phyloP scores from a whole-genome alignment of 257 asterid species.

The Petrea volubilis region DNA sequence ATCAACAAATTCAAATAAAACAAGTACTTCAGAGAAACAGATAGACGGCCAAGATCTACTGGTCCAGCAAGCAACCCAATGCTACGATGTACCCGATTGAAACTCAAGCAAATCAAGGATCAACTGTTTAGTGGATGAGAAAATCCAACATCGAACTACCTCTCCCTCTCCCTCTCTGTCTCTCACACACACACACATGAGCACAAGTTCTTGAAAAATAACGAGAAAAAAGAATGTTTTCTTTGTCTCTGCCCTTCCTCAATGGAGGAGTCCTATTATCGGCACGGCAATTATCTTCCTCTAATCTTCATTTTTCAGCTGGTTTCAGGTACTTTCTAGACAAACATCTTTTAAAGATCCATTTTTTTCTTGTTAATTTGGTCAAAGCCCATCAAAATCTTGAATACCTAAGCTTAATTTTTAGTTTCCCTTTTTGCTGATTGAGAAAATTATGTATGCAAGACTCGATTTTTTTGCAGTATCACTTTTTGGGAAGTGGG shows the following conservation, averaged over 20 bases:
- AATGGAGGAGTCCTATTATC: conserved; percentile 35
- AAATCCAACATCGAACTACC: conserved; percentile 20
- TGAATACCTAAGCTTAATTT: not conserved
- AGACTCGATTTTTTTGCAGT: not conserved
- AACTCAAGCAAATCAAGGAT: not conserved
- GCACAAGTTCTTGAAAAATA: not conserved
- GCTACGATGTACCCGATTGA: not conserved
- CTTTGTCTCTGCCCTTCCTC: conserved; percentile 38
- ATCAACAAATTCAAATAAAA: too few species aligned
- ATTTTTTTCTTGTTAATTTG: not conserved
- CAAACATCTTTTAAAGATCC: not conserved
- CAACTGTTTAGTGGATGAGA: conserved; percentile 33
- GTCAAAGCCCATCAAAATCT: not conserved
- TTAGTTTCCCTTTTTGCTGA: not conserved
- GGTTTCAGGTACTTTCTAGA: conserved; percentile 37
- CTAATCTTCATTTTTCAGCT: conserved; percentile 37
- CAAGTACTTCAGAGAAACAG: too few species aligned
- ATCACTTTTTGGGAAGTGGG: not conserved
- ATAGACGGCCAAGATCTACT: conserved; percentile 7
- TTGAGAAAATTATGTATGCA: not conserved
- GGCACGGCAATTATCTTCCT: conserved; percentile 30
- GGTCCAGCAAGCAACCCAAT: not conserved
- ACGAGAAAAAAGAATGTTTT: conserved; percentile 38
- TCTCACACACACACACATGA: not conserved
- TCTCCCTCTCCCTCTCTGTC: not conserved